A percentile compares a stretch with the other conserved stretches of the same genome.
Evolutionary conservation across 208 protist species (phyloP).

Genomic region (Trypanosoma vivax): DNA sequence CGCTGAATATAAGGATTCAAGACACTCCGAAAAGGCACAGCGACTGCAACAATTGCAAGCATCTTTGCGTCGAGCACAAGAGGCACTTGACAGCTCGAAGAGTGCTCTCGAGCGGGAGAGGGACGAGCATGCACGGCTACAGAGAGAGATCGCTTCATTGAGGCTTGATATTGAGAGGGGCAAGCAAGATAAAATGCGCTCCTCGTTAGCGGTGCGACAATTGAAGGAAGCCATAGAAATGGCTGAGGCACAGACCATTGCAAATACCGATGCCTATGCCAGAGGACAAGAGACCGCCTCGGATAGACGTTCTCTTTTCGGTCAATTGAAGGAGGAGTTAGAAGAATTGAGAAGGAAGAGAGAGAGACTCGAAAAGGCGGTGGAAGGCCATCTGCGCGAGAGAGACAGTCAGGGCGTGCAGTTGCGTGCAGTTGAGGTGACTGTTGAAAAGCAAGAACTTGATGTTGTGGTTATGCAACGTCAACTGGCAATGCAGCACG

Average conservation of each 20-base stretch:
- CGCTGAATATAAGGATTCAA: conserved; percentile 23
- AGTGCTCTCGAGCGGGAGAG: conserved; percentile 20
- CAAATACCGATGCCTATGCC: conserved; percentile 20
- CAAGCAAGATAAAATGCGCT: conserved; percentile 38
- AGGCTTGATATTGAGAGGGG: conserved; percentile 24
- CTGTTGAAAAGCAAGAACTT: conserved; percentile 21
- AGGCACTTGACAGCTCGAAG: conserved; percentile 26
- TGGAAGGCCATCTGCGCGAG: not conserved
- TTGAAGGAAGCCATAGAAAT: conserved; percentile 24
- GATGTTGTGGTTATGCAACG: conserved; percentile 19
- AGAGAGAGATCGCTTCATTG: conserved; percentile 29
- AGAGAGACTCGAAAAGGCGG: not conserved
- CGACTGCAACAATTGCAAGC: conserved; percentile 32
- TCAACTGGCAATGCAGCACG: conserved; percentile 3
- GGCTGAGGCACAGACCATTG: conserved; percentile 32
- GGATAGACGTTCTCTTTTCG: not conserved
- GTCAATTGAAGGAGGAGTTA: conserved; percentile 10
- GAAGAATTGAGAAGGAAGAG: conserved; percentile 3
- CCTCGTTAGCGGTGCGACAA: conserved; percentile 28
- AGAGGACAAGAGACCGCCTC: not conserved
- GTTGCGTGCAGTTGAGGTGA: conserved; percentile 1
- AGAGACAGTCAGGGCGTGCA: not conserved
- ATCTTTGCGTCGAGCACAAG: conserved; percentile 24
- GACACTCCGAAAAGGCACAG: too few relatives aligned
- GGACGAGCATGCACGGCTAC: conserved; percentile 24